Percentiles rank a stretch among this genome's conserved stretches.
These are phyloP conservation scores for Syncephalis fuscata DNA, from an alignment of 371 early-diverging fungal genomes.

Conservation along the genomic window DNA sequence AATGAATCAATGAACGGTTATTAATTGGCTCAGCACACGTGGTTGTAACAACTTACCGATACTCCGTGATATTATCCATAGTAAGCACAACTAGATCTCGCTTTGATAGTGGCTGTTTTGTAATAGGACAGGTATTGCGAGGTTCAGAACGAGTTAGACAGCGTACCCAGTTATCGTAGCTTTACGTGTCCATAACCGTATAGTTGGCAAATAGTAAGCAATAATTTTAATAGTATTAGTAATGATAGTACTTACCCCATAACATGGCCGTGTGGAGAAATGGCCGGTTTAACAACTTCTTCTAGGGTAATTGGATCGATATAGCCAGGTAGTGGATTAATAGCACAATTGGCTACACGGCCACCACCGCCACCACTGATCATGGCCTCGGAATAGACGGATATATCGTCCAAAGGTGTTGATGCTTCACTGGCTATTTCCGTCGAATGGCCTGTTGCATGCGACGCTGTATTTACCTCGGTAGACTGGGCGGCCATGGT, in stretches of 20 bases:
- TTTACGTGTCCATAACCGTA: no score
- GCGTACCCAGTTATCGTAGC: slow-evolving; percentile 77
- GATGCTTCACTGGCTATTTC: no score
- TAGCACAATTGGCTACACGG: slow-evolving; percentile 14
- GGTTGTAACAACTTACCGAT: slow-evolving; percentile 16
- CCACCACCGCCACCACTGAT: slow-evolving; percentile 6
- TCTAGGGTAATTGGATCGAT: slow-evolving; percentile 88
- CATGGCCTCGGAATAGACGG: no score
- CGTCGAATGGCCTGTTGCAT: no score
- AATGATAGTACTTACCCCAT: slow-evolving; percentile 38
- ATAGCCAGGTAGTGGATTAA: slow-evolving; percentile 70
- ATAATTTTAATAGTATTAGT: background rate
- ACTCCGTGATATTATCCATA: slow-evolving; percentile 71
- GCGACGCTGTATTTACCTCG: no score
- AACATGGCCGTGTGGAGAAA: slow-evolving; percentile 90
- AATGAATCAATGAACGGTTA: no score
- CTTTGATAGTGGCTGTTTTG: slow-evolving; percentile 81
- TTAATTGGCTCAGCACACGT: no score
- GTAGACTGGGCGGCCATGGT: no score
- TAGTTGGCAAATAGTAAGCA: background rate
- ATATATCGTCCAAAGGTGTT: no score
- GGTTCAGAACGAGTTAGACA: slow-evolving; percentile 62
- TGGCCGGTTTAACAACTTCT: slow-evolving; percentile 82
- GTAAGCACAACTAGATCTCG: slow-evolving; percentile 75
- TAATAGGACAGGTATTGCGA: slow-evolving; percentile 80